A percentile compares a stretch with the other conserved stretches of the same genome.
phyloP scores from a whole-genome alignment of 257 asterid species.

The Primulina huaijiensis region DNA sequence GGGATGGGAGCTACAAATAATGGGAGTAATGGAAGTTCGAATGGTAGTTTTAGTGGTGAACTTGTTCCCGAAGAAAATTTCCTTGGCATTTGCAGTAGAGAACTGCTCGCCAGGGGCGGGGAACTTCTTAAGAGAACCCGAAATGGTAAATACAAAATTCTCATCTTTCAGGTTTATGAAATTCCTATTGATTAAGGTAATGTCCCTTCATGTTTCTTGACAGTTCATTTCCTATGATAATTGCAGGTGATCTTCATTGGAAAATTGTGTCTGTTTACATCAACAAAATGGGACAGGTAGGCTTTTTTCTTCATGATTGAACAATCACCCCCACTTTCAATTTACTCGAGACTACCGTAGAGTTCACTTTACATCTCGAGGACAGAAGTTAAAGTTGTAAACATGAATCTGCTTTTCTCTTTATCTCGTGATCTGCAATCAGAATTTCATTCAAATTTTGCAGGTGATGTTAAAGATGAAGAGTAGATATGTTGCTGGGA shows the following conservation, averaged over 20 bases:
- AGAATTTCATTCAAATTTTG: conserved; percentile 27
- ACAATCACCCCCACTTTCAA: conserved; percentile 21
- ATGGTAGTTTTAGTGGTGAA: conserved; percentile 77
- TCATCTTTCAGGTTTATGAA: background rate
- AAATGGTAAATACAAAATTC: conserved; percentile 42
- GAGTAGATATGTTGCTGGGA: conserved; percentile 96
- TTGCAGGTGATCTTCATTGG: conserved; percentile 98
- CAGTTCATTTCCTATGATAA: background rate
- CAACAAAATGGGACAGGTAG: conserved; percentile 82
- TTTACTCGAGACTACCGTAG: background rate
- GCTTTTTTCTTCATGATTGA: conserved; percentile 27
- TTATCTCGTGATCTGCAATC: conserved; percentile 28
- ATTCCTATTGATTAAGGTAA: background rate
- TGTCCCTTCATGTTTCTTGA: conserved; percentile 9
- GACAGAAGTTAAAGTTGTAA: conserved; percentile 28
- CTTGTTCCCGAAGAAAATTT: conserved; percentile 81
- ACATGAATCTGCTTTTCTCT: conserved; percentile 28
- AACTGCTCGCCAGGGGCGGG: conserved; percentile 82
- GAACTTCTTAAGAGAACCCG: conserved; percentile 91
- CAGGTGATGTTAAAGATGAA: conserved; percentile 87
- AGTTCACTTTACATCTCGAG: conserved; percentile 4
- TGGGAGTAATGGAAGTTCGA: conserved; percentile 61
- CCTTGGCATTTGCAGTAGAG: conserved; percentile 86
- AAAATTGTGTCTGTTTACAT: conserved; percentile 89
- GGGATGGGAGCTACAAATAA: conserved; percentile 51